Evolutionary conservation across 108 stramenopile species (phyloP).

Genomic region (Nitzschia putrida): DNA sequence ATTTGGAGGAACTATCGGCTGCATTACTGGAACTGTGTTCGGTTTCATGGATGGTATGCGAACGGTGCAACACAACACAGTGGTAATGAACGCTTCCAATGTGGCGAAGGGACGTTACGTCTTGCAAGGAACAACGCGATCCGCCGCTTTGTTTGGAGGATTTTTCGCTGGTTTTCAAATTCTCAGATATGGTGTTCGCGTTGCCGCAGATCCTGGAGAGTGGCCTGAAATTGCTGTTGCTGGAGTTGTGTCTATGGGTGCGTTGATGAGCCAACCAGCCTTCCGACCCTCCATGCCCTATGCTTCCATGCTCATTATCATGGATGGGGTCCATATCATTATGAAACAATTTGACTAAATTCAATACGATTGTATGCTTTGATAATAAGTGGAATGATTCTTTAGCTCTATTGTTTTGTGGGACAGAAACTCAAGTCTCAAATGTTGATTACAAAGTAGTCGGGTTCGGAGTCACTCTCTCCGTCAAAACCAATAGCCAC

Average conservation of each 20-base stretch:
- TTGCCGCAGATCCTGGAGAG: conserved; percentile 72
- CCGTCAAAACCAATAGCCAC: too few species aligned
- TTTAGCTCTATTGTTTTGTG: too few species aligned
- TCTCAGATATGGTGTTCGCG: conserved; percentile 65
- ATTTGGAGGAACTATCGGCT: conserved; percentile 78
- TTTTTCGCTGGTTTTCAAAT: conserved; percentile 74
- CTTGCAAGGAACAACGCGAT: conserved; percentile 72
- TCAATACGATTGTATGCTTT: too few species aligned
- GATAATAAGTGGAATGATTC: too few species aligned
- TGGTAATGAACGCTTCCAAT: conserved; percentile 70
- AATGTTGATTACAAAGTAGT: too few species aligned
- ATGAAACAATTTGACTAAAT: conserved; percentile 57
- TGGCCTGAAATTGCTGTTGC: conserved; percentile 62
- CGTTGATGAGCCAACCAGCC: conserved; percentile 56
- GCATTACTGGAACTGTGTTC: conserved; percentile 82
- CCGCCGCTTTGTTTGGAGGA: conserved; percentile 66
- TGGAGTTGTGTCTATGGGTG: conserved; percentile 57
- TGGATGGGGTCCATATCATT: conserved; percentile 73
- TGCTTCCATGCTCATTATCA: conserved; percentile 76
- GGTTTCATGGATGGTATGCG: conserved; percentile 90
- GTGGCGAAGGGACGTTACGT: conserved; percentile 71
- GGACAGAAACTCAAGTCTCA: too few species aligned
- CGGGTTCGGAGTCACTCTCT: too few species aligned
- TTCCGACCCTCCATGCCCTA: conserved; percentile 79
- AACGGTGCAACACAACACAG: conserved; percentile 53